These are phyloP conservation scores for Aspergillus wentii DNA, from an alignment of 495 filamentous ascomycete genomes.

Conservation along the genomic window DNA sequence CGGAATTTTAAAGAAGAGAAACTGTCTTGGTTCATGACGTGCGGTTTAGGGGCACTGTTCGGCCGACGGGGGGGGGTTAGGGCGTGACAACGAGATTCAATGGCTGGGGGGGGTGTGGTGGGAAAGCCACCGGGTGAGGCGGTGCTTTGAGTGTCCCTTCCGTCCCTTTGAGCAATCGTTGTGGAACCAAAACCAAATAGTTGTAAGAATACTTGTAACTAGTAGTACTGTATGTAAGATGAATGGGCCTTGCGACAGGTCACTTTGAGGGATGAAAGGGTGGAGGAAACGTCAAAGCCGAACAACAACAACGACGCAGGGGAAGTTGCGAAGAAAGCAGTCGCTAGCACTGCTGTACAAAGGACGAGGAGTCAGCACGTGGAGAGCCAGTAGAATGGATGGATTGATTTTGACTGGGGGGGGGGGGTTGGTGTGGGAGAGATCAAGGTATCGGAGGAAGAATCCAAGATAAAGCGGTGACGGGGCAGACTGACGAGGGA, in stretches of 20 bases:
- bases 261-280: slow-evolving; percentile 10
- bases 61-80: slow-evolving; percentile 1
- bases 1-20: slow-evolving; percentile 44
- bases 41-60: no score
- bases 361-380: slow-evolving; percentile 20
- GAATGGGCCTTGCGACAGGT: slow-evolving; percentile 10
- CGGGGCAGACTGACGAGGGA: slow-evolving; percentile 1
- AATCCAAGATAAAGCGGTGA: slow-evolving; percentile 9
- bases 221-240: slow-evolving; percentile 19
- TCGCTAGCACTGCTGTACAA: slow-evolving; percentile 14
- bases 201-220: neutral
- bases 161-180: slow-evolving; percentile 9
- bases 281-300: slow-evolving; percentile 14
- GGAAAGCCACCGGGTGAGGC: slow-evolving; percentile 22
- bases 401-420: no score
- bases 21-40: slow-evolving; percentile 41
- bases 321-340: slow-evolving; percentile 17
- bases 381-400: slow-evolving; percentile 14
- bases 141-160: slow-evolving; percentile 20
- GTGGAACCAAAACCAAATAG: no score
- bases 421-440: no score
- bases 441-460: no score
- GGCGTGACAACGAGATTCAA: slow-evolving; percentile 5
- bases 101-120: slow-evolving; percentile 19
- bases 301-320: slow-evolving; percentile 19